A percentile compares a stretch with the other conserved stretches of the same genome.
Evolutionary conservation across 371 early-diverging fungal genomes (phyloP).

Genomic region (Mortierella polycephala): DNA sequence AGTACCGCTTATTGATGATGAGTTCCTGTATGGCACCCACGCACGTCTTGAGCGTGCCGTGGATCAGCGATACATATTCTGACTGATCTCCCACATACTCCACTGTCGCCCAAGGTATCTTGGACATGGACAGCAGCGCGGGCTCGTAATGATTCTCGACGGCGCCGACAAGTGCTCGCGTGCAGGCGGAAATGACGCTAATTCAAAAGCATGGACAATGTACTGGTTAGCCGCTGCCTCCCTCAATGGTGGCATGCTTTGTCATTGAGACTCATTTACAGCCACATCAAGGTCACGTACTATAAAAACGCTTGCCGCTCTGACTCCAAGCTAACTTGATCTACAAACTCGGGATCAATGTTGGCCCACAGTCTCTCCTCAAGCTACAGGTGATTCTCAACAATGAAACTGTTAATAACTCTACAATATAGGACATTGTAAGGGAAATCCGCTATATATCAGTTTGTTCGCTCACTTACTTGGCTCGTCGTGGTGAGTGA

Average conservation of each 20-base stretch:
- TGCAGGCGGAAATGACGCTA: conserved; percentile 64
- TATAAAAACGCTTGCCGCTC: conserved; percentile 83
- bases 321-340: conserved; percentile 71
- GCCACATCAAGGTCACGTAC: conserved; percentile 31
- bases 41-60: conserved; percentile 60
- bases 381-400: conserved; percentile 59
- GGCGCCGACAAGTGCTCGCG: conserved; percentile 73
- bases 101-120: conserved; percentile 82
- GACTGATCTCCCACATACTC: conserved; percentile 95
- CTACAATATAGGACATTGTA: neutral
- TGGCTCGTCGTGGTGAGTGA: conserved; percentile 87
- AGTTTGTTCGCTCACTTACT: conserved; percentile 52
- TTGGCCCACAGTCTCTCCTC: conserved; percentile 88
- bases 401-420: neutral
- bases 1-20: conserved; percentile 80
- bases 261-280: too few relatives aligned
- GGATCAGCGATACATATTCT: conserved; percentile 80
- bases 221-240: too few relatives aligned
- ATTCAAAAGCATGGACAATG: neutral
- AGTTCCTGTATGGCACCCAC: conserved; percentile 66
- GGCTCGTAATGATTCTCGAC: conserved; percentile 75
- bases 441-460: too few relatives aligned
- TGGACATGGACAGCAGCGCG: conserved; percentile 75
- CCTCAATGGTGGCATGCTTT: too few relatives aligned
- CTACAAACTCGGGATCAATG: conserved; percentile 72